Base-by-base conservation (phyloP, 768 basidiomycete species). In the Podaxis sp. region DNA sequence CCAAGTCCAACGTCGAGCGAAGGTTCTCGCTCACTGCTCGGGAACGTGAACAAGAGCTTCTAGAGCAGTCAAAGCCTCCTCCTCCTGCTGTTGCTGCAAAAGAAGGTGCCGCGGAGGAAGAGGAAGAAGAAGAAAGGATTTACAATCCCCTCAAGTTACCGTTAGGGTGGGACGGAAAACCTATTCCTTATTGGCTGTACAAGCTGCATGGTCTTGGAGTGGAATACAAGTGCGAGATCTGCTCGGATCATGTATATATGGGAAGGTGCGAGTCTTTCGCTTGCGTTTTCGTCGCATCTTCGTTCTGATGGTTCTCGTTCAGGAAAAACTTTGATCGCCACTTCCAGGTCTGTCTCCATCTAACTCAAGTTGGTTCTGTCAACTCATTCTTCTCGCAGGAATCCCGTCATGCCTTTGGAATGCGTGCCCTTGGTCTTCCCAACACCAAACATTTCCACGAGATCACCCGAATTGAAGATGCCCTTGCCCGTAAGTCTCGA, bases 381-480 rank as follows among this genome's bases (percentile, higher is more conserved):
- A 11, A 37, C 46, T 60, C 22, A 64, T 29, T 22, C 15, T n/a
- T 61, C 63, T 70, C 62, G 64, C 71, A 92, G 85, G 97, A 98
- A 81, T 92, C 94, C 27, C 83, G 96, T 59, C 97, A 99, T 76
- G 93, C 97, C 1, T 98, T 98, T 68, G 97, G 96, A 24, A 97
- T 99, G 94, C 89, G 94, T 53, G 95, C 96, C 11, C 83, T 99
- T 29, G 97, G 97, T 38, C 81, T 99, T 61, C 97, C 97, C 1
- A 98, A 98, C 67, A 98, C 96, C 2, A 98, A 96, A 75, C 97
- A 99, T 76, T 99, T 98, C 81, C 95, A 97, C 71, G 97, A 97
- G 75, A 98, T 99, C 64, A 98, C 95, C 25, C 86, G 90, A 56
- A 99, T 99, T 66, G 92, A 95, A 69, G 97, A 99, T 78, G 97